phyloP scores from a whole-genome alignment of 345 rosid genomes.

The Barbarea vulgaris region DNA sequence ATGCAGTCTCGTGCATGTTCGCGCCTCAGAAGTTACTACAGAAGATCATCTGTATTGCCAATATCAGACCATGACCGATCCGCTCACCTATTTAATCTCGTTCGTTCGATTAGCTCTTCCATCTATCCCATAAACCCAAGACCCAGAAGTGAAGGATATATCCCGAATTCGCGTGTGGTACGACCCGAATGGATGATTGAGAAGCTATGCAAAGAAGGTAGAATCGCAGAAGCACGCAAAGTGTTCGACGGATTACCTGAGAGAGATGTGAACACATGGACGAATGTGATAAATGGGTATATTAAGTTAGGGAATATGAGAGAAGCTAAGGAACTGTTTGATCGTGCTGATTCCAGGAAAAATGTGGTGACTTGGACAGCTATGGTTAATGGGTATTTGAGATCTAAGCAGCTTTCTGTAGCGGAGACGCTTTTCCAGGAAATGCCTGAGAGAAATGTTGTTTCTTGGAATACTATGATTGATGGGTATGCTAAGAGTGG shows the following conservation, averaged over 20 bases:
- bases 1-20: constrained; percentile 37
- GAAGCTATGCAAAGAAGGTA: constrained; percentile 50
- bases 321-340: constrained; percentile 63
- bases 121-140: constrained; percentile 2
- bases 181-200: constrained; percentile 56
- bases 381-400: constrained; percentile 64
- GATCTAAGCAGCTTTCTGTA: constrained; percentile 45
- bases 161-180: constrained; percentile 39
- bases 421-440: constrained; percentile 63
- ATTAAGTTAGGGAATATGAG: constrained; percentile 55
- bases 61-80: constrained; percentile 7
- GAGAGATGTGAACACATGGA: constrained; percentile 71
- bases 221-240: constrained; percentile 55
- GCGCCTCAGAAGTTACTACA: constrained; percentile 13
- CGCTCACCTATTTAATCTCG: background rate
- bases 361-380: constrained; percentile 86
- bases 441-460: constrained; percentile 68
- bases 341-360: constrained; percentile 55
- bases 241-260: constrained; percentile 64
- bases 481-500: constrained; percentile 61
- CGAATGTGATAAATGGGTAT: constrained; percentile 61
- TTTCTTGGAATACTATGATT: constrained; percentile 80
- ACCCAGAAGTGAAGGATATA: constrained; percentile 38
- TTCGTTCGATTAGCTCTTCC: constrained; percentile 22
- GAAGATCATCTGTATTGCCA: constrained; percentile 18